phyloP scores from a whole-genome alignment of 257 asterid species.

The Salvia hispanica region DNA sequence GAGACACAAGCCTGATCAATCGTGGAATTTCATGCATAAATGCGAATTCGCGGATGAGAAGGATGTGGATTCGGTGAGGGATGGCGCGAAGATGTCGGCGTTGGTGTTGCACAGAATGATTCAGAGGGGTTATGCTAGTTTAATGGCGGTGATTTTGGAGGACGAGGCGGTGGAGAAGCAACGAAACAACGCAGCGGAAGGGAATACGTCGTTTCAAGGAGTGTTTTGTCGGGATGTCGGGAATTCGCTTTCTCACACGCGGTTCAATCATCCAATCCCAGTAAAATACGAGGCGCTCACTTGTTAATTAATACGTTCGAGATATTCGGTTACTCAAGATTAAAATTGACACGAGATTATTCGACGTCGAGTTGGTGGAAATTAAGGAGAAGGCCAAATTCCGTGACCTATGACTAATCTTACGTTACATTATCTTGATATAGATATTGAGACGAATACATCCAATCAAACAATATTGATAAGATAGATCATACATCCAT shows the following conservation, averaged over 20 bases:
- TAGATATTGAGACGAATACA: too few species aligned
- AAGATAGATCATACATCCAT: too few species aligned
- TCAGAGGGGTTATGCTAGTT: constrained; percentile 67
- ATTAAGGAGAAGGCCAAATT: too few species aligned
- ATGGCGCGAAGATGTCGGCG: constrained; percentile 75
- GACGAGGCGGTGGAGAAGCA: constrained; percentile 70
- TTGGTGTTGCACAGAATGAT: constrained; percentile 74
- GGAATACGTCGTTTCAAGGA: constrained; percentile 61
- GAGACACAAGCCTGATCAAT: constrained; percentile 84
- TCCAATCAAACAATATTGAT: too few species aligned
- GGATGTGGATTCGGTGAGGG: constrained; percentile 67
- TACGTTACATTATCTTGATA: too few species aligned
- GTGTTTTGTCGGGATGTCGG: constrained; percentile 91
- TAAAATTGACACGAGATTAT: too few species aligned
- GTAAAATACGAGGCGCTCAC: constrained; percentile 79
- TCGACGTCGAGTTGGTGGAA: too few species aligned
- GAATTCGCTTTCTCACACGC: constrained; percentile 65
- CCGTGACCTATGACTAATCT: too few species aligned
- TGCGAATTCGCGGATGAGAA: constrained; percentile 81
- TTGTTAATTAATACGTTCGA: constrained; percentile 44
- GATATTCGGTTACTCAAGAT: too few species aligned
- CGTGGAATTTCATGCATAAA: constrained; percentile 64
- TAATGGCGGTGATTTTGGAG: constrained; percentile 57
- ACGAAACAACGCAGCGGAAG: constrained; percentile 52
- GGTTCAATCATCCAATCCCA: constrained; percentile 67